Base-by-base conservation (phyloP, 768 basidiomycete species). In the Tricholoma furcatifolium region DNA sequence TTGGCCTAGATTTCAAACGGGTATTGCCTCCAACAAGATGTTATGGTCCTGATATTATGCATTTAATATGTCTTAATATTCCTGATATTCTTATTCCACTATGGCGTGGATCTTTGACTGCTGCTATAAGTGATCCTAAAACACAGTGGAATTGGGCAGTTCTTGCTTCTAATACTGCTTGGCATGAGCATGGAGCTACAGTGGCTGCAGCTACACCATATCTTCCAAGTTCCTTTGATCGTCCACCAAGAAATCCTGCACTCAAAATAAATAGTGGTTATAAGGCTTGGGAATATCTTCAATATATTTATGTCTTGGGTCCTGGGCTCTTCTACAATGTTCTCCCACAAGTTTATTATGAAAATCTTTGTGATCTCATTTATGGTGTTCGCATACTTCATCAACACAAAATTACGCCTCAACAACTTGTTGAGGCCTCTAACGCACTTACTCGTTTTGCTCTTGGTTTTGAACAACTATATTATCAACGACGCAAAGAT, bases 181-280 rank as follows among this genome's bases (percentile, higher is more conserved):
- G 74, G 75, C 56, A 59, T 18, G 27, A 32, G 2, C 75, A 77
- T 58, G 72, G 74, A n/a, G n/a, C n/a, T n/a, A n/a, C n/a, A n/a
- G n/a, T n/a, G n/a, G n/a, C n/a, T n/a, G n/a, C n/a, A n/a, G n/a
- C n/a, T n/a, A 62, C 60, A 0, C 61, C 57, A 2, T 75, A 69
- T 46, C 57, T 76, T 15, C 74, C 74, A n/a, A 68, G n/a, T n/a
- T n/a, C n/a, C n/a, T n/a, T n/a, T n/a, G n/a, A n/a, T n/a, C n/a
- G n/a, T 6, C 68, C 73, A 7, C 78, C 74, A 2, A 66, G 72
- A 0, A 73, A 78, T 51, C 62, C 63, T n/a, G 72, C 73, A 0
- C 61, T 70, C 39, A 77, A 77, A 51, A 67, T 77, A 38, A 67
- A 63, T 3, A n/a, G n/a, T n/a, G n/a, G n/a, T 69, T 49, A n/a